Evolutionary conservation across 805 yeast species (phyloP), one percentile per base, ranked within the genome.

Genomic region (Komagataella mondaviorum): DNA sequence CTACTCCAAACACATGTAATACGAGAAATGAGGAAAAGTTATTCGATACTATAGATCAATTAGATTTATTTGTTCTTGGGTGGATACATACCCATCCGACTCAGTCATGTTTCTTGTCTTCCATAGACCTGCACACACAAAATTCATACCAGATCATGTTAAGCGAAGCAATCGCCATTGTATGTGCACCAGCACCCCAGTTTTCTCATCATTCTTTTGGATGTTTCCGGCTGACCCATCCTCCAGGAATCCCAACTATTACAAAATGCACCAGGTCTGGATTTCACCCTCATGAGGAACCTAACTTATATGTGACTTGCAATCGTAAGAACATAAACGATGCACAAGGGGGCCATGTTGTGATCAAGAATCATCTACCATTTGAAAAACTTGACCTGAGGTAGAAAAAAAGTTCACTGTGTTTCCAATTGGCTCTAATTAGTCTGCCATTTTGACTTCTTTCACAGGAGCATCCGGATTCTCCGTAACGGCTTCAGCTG

Each of bases 81-180:
- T 81, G 88, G 88, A 82, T 81, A 51, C 88, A 81, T 61, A 82
- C 87, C 7, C 88, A 81, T 60, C 88, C 88, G 5, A 77, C 86
- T 8, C 88, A 81, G 60, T 69, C 84, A n/a, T 81, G 88, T 55
- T 81, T 81, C 60, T 63, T 81, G 61, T 77, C 83, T 10, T 78
- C 85, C 0, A 77, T 81, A 48, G 88, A 81, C 58, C 63, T 81
- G 51, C 88, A 82, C 62, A 81, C 87, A 2, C 87, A 81, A 55
- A 77, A 76, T 54, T 75, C 84, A 2, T 82, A 82, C 61, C 88
- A 81, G 63, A 71, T 80, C 49, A 81, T 81, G 87, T 66, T 81
- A 14, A 81, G 83, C 23, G 88, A 81, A 60, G 81, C 85, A 0
- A 72, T 81, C 30, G 87, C 87, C 12, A 71, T 82, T 24, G 88